Evolutionary conservation across 2,329 filamentous ascomycete genomes (phyloP).

Genomic region (Exophiala aquamarina): DNA sequence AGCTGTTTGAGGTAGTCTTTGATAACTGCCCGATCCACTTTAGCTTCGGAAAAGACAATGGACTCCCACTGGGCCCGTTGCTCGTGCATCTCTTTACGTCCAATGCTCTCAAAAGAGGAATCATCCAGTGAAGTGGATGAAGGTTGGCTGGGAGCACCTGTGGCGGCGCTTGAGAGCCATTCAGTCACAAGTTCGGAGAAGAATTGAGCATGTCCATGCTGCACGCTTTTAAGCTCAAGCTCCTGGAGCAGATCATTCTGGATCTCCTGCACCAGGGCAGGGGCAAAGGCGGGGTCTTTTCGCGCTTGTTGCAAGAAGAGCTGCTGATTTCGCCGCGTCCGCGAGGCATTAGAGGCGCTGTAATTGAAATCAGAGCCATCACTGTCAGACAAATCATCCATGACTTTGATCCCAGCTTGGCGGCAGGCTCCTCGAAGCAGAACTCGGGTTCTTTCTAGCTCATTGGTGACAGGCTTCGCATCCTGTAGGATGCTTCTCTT

Average conservation of each 20-base stretch:
- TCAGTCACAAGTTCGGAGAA: conserved; percentile 58
- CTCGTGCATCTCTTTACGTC: conserved; percentile 54
- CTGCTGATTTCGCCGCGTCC: conserved; percentile 42
- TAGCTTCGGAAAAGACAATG: conserved; percentile 52
- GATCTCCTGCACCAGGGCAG: conserved; percentile 46
- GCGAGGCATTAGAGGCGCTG: conserved; percentile 27
- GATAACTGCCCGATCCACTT: conserved; percentile 49
- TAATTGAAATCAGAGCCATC: conserved; percentile 11
- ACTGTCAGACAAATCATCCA: conserved; percentile 35
- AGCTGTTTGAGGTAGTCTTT: conserved; percentile 51
- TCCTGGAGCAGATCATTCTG: conserved; percentile 49
- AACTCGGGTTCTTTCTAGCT: conserved; percentile 34
- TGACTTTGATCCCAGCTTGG: conserved; percentile 37
- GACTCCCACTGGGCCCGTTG: conserved; percentile 56
- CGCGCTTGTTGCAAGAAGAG: conserved; percentile 55
- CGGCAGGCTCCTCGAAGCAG: conserved; percentile 40
- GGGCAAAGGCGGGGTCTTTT: conserved; percentile 55
- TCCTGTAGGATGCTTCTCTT: conserved; percentile 45
- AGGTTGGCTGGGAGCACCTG: conserved; percentile 11
- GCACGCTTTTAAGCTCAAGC: conserved; percentile 52
- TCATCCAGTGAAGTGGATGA: conserved; percentile 30
- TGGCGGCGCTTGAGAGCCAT: conserved; percentile 46
- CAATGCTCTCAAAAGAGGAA: conserved; percentile 48
- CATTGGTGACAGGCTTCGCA: conserved; percentile 30
- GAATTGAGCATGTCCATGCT: conserved; percentile 56